Evolutionary conservation across 148 eudicot species (phyloP).

Genomic region (Simmondsia chinensis): DNA sequence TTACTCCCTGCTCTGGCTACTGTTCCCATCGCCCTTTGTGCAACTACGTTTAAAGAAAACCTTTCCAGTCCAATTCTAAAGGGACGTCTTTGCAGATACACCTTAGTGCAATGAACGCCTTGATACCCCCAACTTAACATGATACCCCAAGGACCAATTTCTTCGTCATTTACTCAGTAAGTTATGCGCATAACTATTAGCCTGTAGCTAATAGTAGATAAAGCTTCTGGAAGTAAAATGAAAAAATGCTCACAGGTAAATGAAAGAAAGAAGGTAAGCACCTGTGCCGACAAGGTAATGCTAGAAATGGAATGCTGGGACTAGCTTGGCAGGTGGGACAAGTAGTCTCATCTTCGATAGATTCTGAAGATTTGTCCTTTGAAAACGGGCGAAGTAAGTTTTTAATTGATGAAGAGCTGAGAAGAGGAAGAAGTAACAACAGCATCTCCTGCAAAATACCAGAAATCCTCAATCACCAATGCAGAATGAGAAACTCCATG

Average conservation of each 20-base stretch:
- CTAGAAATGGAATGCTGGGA: constrained; percentile 79
- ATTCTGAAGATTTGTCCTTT: constrained; percentile 59
- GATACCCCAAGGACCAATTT: too few species aligned
- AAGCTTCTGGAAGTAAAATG: too few species aligned
- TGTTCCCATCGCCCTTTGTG: too few species aligned
- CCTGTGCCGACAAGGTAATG: constrained; percentile 98
- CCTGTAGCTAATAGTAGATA: too few species aligned
- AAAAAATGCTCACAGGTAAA: neutral
- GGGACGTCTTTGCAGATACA: too few species aligned
- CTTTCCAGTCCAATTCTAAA: too few species aligned
- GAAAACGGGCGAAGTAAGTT: constrained; percentile 77
- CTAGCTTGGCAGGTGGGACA: constrained; percentile 85
- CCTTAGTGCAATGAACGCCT: too few species aligned
- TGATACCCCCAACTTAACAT: too few species aligned
- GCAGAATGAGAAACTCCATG: too few species aligned
- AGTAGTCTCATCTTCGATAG: constrained; percentile 41
- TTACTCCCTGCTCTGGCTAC: too few species aligned
- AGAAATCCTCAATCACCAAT: constrained; percentile 3
- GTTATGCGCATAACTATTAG: neutral
- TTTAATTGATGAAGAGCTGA: constrained; percentile 76
- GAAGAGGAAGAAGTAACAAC: constrained; percentile 90
- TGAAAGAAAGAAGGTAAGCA: constrained; percentile 4
- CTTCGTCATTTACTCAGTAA: too few species aligned
- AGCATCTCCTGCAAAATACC: constrained; percentile 76
- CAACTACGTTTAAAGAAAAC: too few species aligned